These are phyloP conservation scores for Suillus variegatus DNA, from an alignment of 768 basidiomycete genomes.

Conservation along the genomic window DNA sequence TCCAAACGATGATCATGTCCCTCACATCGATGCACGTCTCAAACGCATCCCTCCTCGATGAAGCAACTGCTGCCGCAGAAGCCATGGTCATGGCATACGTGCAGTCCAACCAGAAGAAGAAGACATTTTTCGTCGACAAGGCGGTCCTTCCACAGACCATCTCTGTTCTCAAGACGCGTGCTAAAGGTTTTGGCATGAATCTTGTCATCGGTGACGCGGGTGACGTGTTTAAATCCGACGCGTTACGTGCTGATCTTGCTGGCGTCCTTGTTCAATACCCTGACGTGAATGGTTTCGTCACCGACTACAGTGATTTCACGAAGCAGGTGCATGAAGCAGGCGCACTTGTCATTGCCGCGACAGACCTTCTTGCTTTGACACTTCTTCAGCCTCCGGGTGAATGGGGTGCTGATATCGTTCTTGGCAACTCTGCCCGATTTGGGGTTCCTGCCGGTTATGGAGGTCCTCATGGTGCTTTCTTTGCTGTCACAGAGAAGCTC, in stretches of 20 bases:
- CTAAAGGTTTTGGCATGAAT: constrained; percentile 91
- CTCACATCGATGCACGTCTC: constrained; percentile 94
- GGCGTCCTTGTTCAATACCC: constrained; percentile 95
- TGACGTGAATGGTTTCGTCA: constrained; percentile 81
- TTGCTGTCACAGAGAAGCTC: constrained; percentile 86
- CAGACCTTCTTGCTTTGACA: constrained; percentile 91
- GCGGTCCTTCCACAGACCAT: constrained; percentile 88
- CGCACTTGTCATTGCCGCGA: constrained; percentile 85
- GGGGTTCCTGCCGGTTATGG: constrained; percentile 98
- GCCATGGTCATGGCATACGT: constrained; percentile 95
- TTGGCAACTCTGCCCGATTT: constrained; percentile 95
- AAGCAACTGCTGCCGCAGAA: constrained; percentile 93
- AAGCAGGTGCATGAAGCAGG: constrained; percentile 69
- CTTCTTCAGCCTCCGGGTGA: constrained; percentile 95
- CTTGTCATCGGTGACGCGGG: constrained; percentile 67
- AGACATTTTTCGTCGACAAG: constrained; percentile 81
- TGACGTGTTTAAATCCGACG: constrained; percentile 51
- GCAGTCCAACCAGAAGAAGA: constrained; percentile 66
- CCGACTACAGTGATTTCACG: constrained; percentile 69
- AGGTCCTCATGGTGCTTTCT: constrained; percentile 97
- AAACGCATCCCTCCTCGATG: constrained; percentile 93
- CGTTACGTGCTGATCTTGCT: constrained; percentile 64
- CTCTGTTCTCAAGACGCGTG: constrained; percentile 85
- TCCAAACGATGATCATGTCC: constrained; percentile 94
- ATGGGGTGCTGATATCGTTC: constrained; percentile 96